Conservation (phyloP, 2,329 filamentous ascomycete genomes). For the Aspergillus caelatus region DNA sequence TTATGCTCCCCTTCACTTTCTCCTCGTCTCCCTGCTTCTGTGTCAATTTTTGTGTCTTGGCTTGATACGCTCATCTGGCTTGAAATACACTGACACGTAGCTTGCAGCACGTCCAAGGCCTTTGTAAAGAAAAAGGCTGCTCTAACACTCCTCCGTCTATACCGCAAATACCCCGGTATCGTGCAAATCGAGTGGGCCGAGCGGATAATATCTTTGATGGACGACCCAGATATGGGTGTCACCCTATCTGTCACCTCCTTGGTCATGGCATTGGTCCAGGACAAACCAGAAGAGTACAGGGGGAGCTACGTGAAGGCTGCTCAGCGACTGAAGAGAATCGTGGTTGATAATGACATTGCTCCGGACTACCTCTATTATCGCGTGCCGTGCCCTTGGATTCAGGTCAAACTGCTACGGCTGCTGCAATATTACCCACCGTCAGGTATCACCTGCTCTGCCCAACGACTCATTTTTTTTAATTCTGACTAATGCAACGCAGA, state of each 20-base stretch:
- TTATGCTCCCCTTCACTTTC: slow-evolving; percentile 23
- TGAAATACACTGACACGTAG: slow-evolving; percentile 39
- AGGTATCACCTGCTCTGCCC: slow-evolving; percentile 53
- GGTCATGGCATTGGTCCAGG: slow-evolving; percentile 91
- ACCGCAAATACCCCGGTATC: slow-evolving; percentile 91
- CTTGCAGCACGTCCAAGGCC: slow-evolving; percentile 76
- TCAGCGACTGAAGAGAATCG: slow-evolving; percentile 81
- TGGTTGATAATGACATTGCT: slow-evolving; percentile 86
- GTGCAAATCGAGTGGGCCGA: slow-evolving; percentile 97
- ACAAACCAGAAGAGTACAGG: slow-evolving; percentile 91
- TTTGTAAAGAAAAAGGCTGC: slow-evolving; percentile 99
- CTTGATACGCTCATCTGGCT: background rate
- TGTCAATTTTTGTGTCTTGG: background rate
- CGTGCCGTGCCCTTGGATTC: slow-evolving; percentile 98
- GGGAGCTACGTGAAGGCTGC: slow-evolving; percentile 94
- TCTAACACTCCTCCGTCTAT: slow-evolving; percentile 85
- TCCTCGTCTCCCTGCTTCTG: background rate
- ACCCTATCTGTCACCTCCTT: slow-evolving; percentile 93
- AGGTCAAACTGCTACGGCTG: slow-evolving; percentile 88
- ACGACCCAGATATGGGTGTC: slow-evolving; percentile 91
- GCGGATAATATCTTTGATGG: slow-evolving; percentile 98
- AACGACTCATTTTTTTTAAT: background rate
- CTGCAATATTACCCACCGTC: slow-evolving; percentile 96
- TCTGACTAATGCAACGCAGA: slow-evolving; percentile 55
- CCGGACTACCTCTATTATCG: slow-evolving; percentile 98